Base-by-base conservation (phyloP, 2,329 filamentous ascomycete species). In the Trichoderma asperellum region DNA sequence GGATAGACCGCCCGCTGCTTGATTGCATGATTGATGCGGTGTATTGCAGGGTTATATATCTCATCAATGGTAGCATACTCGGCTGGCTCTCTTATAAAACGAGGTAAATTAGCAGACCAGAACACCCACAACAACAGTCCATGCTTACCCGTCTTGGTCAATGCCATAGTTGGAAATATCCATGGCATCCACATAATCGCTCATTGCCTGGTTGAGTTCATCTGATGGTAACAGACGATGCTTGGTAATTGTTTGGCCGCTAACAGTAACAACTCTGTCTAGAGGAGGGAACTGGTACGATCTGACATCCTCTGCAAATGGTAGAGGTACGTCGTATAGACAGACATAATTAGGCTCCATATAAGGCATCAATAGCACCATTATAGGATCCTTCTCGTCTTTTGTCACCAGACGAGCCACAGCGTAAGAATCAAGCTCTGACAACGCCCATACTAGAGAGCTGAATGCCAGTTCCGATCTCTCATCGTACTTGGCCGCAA, bases 271-370 rank as follows among this genome's bases (percentile, higher is more conserved):
- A 34, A 98, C 91, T 71, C 88, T 91, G 77, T 97, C 94, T 12
- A 99, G 82, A 0, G 95, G 93, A 6, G 96, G 94, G 73, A 99
- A 99, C 69, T 90, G 91, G 78, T 97, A 98, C n/a, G 86, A 86
- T 43, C 96, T 88, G 59, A 97, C 85, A 76, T 99, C 96, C 82
- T 99, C 96, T 2, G 93, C 91, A 75, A 97, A 99, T 0, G 96
- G 96, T 6, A 98, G 84, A 43, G 96, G 93, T 1, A 96, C 87
- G 76, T 99, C 96, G 72, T 97, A 89, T 2, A 99, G 84, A 74
- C 92, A 95, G 78, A 97, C 94, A 72, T 92, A 88, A 32, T 92
- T 90, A 2, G 86, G 83, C 71, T 96, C 92, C 70, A 97, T 89
- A 24, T 88, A 87, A 2, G 96, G 96, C 5, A 92, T 90, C 55